Conservation (phyloP, 1,139 yeast genomes). For the Pichia sp. region DNA sequence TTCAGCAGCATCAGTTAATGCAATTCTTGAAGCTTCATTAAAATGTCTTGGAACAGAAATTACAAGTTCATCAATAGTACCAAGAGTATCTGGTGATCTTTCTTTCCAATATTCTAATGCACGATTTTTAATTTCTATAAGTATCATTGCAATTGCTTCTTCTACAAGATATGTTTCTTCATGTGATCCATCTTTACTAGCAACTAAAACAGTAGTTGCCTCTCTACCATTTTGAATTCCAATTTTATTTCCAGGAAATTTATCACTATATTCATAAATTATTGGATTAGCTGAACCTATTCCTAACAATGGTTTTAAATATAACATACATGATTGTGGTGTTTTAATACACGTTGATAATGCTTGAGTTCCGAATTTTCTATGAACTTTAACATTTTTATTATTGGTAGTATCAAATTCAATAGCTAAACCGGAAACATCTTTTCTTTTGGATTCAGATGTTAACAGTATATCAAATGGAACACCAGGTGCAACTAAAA, state of each 20-base stretch:
- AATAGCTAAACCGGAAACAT: constrained; percentile 69
- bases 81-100: constrained; percentile 33
- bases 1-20: constrained; percentile 66
- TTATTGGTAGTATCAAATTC: constrained; percentile 32
- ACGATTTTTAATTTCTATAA: constrained; percentile 58
- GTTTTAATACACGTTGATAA: constrained; percentile 63
- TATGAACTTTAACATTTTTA: constrained; percentile 33
- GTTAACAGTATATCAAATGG: constrained; percentile 84
- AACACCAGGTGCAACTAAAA: constrained; percentile 83
- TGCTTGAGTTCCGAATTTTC: constrained; percentile 76
- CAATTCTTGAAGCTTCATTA: constrained; percentile 56
- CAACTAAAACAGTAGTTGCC: constrained; percentile 52
- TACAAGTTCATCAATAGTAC: constrained; percentile 55
- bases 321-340: constrained; percentile 64
- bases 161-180: constrained; percentile 41
- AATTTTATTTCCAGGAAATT: constrained; percentile 59
- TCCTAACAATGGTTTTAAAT: constrained; percentile 69
- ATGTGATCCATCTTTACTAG: constrained; percentile 26
- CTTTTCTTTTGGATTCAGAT: constrained; percentile 88
- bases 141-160: constrained; percentile 78
- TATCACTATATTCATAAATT: constrained; percentile 39
- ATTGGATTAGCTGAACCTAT: constrained; percentile 44
- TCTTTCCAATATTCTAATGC: constrained; percentile 49
- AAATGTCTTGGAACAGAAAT: constrained; percentile 75
- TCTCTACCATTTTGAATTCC: constrained; percentile 42